Conservation (phyloP, 2,329 filamentous ascomycete genomes). For the Colletotrichum somersetense region DNA sequence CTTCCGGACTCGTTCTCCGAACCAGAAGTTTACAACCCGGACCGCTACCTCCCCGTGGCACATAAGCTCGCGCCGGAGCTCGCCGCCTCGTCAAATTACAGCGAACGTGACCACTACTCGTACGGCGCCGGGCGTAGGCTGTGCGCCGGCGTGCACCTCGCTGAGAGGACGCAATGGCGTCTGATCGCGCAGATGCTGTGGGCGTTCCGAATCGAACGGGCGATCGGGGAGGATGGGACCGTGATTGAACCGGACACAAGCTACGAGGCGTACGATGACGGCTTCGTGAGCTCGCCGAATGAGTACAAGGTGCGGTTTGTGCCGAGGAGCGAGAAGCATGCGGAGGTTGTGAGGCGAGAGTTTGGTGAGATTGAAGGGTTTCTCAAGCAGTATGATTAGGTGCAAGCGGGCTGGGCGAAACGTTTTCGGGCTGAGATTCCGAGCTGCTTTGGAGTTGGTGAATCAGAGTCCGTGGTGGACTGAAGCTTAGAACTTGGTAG, state of each 20-base stretch:
- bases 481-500: not conserved
- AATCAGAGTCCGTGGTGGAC: not conserved
- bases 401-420: not conserved
- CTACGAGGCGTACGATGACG: conserved; percentile 21
- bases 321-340: conserved; percentile 22
- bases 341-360: not conserved
- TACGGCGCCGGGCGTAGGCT: conserved; percentile 62
- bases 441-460: not conserved
- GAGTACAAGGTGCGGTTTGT: conserved; percentile 28
- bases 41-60: conserved; percentile 46
- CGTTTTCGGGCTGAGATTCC: not conserved
- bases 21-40: conserved; percentile 49
- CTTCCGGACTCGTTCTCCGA: conserved; percentile 45
- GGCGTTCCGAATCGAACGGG: conserved; percentile 53
- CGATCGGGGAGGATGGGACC: not conserved
- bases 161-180: conserved; percentile 59
- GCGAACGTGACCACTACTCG: conserved; percentile 57
- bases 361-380: not conserved
- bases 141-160: conserved; percentile 63
- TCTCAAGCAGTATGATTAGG: conserved; percentile 22
- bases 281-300: conserved; percentile 12
- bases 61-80: conserved; percentile 47
- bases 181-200: conserved; percentile 58
- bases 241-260: conserved; percentile 9
- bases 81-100: conserved; percentile 44